Evolutionary conservation across 805 yeast genomes (phyloP).

Genomic region (Candida broadrunensis): DNA sequence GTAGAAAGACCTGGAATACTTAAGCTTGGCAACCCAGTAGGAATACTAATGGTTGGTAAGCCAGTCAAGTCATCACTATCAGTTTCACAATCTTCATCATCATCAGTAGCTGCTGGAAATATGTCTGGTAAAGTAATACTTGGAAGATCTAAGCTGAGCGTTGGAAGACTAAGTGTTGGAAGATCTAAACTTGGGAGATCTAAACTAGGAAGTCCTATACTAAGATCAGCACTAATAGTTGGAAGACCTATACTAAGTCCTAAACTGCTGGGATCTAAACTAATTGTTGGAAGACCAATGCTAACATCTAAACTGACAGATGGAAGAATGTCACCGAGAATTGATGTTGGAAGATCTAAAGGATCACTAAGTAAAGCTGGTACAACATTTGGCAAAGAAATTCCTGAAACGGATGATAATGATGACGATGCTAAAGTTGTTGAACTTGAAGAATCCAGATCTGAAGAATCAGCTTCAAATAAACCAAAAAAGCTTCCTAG

Average conservation of each 20-base stretch:
- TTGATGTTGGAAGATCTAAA: not conserved
- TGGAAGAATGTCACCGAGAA: slow-evolving; percentile 5
- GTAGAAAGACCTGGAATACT: not conserved
- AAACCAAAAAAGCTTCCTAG: not conserved
- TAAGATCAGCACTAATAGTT: slow-evolving; percentile 1
- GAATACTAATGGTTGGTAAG: slow-evolving; percentile 1
- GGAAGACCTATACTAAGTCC: not conserved
- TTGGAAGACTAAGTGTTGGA: not conserved
- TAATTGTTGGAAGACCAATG: slow-evolving; percentile 1
- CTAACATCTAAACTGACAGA: slow-evolving; percentile 2
- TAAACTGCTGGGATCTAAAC: not conserved
- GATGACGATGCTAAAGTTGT: slow-evolving; percentile 1
- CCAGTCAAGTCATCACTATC: not conserved
- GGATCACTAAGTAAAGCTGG: slow-evolving; percentile 3
- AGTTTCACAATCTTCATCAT: too few species aligned
- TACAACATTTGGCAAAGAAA: slow-evolving; percentile 10
- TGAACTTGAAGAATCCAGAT: not conserved
- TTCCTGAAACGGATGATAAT: slow-evolving; percentile 1
- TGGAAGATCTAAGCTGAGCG: too few species aligned
- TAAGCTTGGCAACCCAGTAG: too few species aligned
- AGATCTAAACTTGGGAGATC: not conserved
- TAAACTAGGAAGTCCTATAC: not conserved
- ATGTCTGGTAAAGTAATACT: too few species aligned
- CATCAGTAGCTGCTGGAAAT: not conserved
- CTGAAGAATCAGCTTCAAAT: not conserved